These are phyloP conservation scores for Berkeleyomyces basicola DNA, from an alignment of 2,329 filamentous ascomycete species.

Conservation along the genomic window DNA sequence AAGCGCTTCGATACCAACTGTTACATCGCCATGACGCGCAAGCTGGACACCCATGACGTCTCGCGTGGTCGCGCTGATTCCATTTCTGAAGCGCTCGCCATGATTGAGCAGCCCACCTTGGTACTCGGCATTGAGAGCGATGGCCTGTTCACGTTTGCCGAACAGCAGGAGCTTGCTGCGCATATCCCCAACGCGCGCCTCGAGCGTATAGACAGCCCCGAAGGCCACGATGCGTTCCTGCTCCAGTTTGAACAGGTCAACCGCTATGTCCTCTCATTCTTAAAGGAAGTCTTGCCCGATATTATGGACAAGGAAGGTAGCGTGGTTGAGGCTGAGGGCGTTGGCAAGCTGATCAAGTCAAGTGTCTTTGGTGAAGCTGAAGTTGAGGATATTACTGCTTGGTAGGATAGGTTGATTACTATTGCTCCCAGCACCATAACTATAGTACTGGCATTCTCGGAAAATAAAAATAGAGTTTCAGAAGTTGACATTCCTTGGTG, in stretches of 20 bases:
- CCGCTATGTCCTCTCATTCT: constrained; percentile 64
- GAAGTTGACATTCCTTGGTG: background rate
- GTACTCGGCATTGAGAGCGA: constrained; percentile 92
- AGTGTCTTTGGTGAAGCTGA: constrained; percentile 93
- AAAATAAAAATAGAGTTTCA: background rate
- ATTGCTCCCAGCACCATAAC: too few species aligned
- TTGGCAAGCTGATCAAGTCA: constrained; percentile 57
- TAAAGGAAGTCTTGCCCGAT: constrained; percentile 67
- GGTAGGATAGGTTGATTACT: constrained; percentile 32
- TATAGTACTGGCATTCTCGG: background rate
- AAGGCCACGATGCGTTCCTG: constrained; percentile 92
- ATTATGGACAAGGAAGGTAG: constrained; percentile 57
- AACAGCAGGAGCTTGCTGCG: constrained; percentile 80
- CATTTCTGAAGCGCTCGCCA: constrained; percentile 56
- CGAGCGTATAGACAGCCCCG: constrained; percentile 78
- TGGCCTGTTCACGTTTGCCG: constrained; percentile 89
- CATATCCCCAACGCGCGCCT: constrained; percentile 63
- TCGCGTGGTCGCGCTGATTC: constrained; percentile 55
- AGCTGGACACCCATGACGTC: constrained; percentile 92
- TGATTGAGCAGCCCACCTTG: constrained; percentile 77
- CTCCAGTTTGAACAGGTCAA: constrained; percentile 98
- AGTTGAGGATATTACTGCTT: constrained; percentile 89
- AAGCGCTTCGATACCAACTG: constrained; percentile 96
- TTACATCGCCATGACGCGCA: constrained; percentile 96
- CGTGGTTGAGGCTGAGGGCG: constrained; percentile 30